Base-by-base conservation (phyloP, 805 yeast genomes). In the Candida tibetensis region DNA sequence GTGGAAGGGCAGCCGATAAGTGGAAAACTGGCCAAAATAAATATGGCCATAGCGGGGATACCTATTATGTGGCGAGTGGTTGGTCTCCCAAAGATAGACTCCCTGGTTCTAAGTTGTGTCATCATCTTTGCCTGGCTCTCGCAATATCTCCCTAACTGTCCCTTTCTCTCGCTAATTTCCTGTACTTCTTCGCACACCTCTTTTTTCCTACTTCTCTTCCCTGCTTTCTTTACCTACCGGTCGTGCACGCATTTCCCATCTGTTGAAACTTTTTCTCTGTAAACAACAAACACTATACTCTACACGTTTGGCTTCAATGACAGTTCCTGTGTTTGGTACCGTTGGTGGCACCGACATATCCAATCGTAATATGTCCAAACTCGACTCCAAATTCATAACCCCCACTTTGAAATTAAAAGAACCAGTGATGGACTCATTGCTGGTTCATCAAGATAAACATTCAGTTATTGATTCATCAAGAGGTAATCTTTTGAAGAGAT, bases 371-470 rank as follows among this genome's bases (percentile, higher is more conserved):
- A 21, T 21, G 25, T 7, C 7, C 25, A 21, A 21, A 17, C 28
- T 23, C 26, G 39, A 36, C 19, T 36, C 56, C 32, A 62, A 55
- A 42, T 60, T 49, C 44, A 55, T 66, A 26, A 34, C 54, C 9
- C 70, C 70, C 5, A 61, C 69, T 4, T 41, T 66, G 36, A 51
- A 60, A 14, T 44, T 59, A 25, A 47, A 51, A 19, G 60, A 58
- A 25, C 57, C 52, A 22, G 36, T 41, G 32, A 13, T 44, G 28
- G 49, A 55, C 41, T 40, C 63, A 37, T 40, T 55, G 52, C 52
- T 49, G 28, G 47, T 42, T 37, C 49, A 41, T 23, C 52, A 40
- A 32, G 44, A 50, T 29, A 45, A 45, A 15, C 46, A 44, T 29
- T 40, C 58, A 15, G 28, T 40, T 10, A 23, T 32, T 13, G 33